Evolutionary conservation across 768 basidiomycete species (phyloP), one percentile per base, ranked within the genome.

Genomic region (Lactarius deliciosus): DNA sequence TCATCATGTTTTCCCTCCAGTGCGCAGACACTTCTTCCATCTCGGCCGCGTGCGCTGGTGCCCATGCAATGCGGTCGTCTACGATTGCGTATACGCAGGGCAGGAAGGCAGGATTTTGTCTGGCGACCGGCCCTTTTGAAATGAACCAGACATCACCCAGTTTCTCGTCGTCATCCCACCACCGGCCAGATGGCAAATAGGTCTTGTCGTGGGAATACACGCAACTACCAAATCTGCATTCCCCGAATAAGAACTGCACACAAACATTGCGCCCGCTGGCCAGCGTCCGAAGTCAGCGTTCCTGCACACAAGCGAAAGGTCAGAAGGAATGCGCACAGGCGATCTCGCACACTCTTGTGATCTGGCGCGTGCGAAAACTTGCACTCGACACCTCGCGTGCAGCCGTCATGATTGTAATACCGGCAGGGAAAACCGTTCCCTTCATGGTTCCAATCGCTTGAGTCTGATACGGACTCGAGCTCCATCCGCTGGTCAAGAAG

Each of bases 371-470:
- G 85, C n/a, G 80, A 83, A 73, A 77, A 85, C 18, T 64, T 64
- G 69, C 86, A 87, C 3, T 69, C 63, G 9, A 18, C 59, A 0
- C 84, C 82, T 3, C 78, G 75, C 9, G 64, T 72, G 71, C 85
- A 86, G 0, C 82, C 82, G n/a, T 78, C 76, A 64, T 81, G 84
- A 64, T 87, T 87, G 70, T 86, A 85, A 71, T 82, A 83, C 53
- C 81, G 78, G 72, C 86, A 87, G 0, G 85, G 81, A 3, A 79
- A 76, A 2, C 80, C 79, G 59, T 84, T 86, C 5, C 85, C 85
- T 1, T 71, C 72, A 65, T 85, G 85, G 47, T 77, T 75, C 65
- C 78, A 85, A 69, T 86, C 85, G 58, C 82, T 84, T 10, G 82
- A 82, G 71, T 86, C 85, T 0, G 82, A 84, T 9, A 79, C 76